A percentile compares a stretch with the other conserved stretches of the same genome.
These are phyloP conservation scores for Xylariaceae sp. DNA, from an alignment of 2,329 filamentous ascomycete genomes.

Conservation along the genomic window DNA sequence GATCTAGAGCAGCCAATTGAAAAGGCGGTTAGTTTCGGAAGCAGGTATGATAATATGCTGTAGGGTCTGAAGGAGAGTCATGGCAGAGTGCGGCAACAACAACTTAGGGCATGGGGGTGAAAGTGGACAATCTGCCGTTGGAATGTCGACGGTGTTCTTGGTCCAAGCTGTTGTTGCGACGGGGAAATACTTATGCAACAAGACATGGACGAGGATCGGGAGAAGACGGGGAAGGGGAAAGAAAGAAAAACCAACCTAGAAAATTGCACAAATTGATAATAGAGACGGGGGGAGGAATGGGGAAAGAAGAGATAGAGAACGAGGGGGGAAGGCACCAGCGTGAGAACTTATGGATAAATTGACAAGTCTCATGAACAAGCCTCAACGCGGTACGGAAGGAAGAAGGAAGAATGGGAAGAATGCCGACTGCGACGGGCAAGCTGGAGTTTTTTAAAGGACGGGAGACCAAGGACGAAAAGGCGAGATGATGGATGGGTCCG, in stretches of 20 bases:
- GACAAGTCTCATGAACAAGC: constrained; percentile 24
- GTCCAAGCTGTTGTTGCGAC: constrained; percentile 12
- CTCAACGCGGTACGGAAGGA: constrained; percentile 25
- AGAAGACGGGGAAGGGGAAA: neutral
- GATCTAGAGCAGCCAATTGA: constrained; percentile 17
- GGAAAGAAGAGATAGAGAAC: neutral
- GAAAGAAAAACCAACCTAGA: constrained; percentile 7
- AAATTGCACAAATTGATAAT: constrained; percentile 8
- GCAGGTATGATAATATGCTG: neutral
- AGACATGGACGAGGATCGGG: constrained; percentile 9
- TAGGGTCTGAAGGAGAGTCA: constrained; percentile 6
- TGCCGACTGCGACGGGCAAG: constrained; percentile 31
- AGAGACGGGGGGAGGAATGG: neutral
- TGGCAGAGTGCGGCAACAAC: neutral
- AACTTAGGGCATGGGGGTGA: neutral
- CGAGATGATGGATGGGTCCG: constrained; percentile 22
- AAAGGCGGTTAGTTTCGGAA: constrained; percentile 12
- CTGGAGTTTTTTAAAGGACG: constrained; percentile 24
- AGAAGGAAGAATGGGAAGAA: constrained; percentile 26
- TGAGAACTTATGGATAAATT: constrained; percentile 23
- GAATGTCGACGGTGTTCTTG: constrained; percentile 29
- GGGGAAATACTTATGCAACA: constrained; percentile 10
- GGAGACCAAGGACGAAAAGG: constrained; percentile 17
- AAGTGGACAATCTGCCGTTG: constrained; percentile 8
- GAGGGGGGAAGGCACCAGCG: constrained; percentile 24